Percentiles rank a stretch among this genome's conserved stretches.
phyloP scores from a whole-genome alignment of 257 asterid species.

The Solanum pinnatisectum region DNA sequence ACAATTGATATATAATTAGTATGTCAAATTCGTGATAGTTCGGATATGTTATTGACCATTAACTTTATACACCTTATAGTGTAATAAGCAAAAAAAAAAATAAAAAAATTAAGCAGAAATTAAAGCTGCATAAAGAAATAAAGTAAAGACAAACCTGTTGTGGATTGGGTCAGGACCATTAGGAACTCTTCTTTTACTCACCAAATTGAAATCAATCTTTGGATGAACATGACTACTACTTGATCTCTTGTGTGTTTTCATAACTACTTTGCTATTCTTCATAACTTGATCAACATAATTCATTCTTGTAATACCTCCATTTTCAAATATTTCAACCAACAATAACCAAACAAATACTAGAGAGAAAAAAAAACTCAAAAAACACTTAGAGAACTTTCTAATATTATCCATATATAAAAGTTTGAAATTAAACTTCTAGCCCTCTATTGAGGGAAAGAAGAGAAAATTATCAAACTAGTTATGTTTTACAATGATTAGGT shows the following conservation, averaged over 20 bases:
- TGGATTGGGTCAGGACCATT: constrained; percentile 91
- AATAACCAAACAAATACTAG: constrained; percentile 25
- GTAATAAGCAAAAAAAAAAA: no score
- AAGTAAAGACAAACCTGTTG: constrained; percentile 43
- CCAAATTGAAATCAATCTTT: constrained; percentile 24
- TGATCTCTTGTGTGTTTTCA: not conserved
- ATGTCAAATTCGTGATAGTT: not conserved
- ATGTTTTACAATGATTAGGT: not conserved
- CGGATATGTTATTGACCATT: not conserved
- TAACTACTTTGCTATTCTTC: constrained; percentile 2
- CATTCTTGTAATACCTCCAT: not conserved
- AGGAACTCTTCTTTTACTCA: constrained; percentile 64
- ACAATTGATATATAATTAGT: not conserved
- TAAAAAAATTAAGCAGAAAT: not conserved
- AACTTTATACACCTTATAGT: not conserved
- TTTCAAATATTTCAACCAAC: constrained; percentile 15
- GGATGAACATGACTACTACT: not conserved
- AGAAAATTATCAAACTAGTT: not conserved
- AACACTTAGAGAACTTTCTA: constrained; percentile 9
- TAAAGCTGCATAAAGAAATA: not conserved
- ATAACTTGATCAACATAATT: not conserved
- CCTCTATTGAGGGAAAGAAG: not conserved
- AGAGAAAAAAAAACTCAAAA: constrained; percentile 20
- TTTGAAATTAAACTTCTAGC: not conserved
- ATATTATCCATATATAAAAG: constrained; percentile 10